Evolutionary conservation across 768 basidiomycete genomes (phyloP), one percentile per base, ranked within the genome.

Genomic region (Boletus pseudo-olivaceus): DNA sequence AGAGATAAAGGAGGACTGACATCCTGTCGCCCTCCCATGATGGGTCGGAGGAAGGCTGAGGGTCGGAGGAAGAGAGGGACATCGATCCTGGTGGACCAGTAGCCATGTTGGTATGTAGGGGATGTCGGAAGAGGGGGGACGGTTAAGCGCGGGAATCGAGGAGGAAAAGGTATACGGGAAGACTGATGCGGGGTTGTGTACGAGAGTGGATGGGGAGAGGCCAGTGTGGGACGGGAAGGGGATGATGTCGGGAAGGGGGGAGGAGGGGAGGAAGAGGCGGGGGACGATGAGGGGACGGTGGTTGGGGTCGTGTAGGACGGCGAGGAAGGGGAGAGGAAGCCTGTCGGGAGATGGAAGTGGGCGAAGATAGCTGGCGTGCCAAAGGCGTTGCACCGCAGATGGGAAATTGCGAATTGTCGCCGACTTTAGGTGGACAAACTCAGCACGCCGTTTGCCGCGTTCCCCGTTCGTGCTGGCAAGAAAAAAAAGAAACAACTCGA

Each of bases 1-100:
- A 38, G 50, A 57, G 48, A 55, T 34, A 20, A 49, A 47, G 42
- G 29, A 49, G 20, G 51, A 78, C 82, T 56, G 56, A 90, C 90
- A 91, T 91, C 73, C 78, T 86, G 75, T 92, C 90, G 52, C 88
- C 89, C 66, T 91, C 90, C 90, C 90, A 92, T 55, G 85, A 82
- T 20, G 83, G 62, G 59, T 71, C 67, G 7, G 68, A 51, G 23
- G 60, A 65, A n/a, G 53, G 44, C 43, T 55, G 59, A 5, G 44
- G 23, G 57, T 64, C 63, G 5, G 44, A 1, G 11, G 47, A 1
- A 2, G 57, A 35, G 47, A 60, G 57, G 40, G 64, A 17, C 63
- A 72, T 64, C 39, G 68, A 61, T 55, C 62, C 66, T 50, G 65
- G 62, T 5, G 61, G 64, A 17, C 59, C 64, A 17, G 40, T 17